These are phyloP conservation scores for Scutellaria minor DNA, from an alignment of 257 asterid genomes.

Conservation along the genomic window DNA sequence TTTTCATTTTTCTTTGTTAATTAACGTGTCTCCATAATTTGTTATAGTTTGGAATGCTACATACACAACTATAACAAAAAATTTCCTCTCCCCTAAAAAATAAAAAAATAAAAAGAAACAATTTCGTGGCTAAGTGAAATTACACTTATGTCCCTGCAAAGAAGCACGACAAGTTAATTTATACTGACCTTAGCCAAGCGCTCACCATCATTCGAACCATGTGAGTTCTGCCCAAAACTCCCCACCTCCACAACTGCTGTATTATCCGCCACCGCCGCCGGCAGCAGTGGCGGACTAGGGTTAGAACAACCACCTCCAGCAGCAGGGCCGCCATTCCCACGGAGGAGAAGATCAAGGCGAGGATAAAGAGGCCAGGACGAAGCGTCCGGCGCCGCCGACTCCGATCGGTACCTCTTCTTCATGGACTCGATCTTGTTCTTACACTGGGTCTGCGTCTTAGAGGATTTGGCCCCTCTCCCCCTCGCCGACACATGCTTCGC, in stretches of 20 bases:
- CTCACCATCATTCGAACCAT: slow-evolving; percentile 54
- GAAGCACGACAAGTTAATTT: background rate
- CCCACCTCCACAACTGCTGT: slow-evolving; percentile 36
- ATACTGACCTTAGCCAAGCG: slow-evolving; percentile 60
- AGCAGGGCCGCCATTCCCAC: slow-evolving; percentile 52
- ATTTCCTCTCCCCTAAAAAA: too few species aligned
- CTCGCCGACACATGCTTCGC: slow-evolving; percentile 70
- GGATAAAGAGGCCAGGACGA: slow-evolving; percentile 83
- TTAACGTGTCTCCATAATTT: too few species aligned
- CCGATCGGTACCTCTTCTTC: slow-evolving; percentile 92
- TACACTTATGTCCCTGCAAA: slow-evolving; percentile 18
- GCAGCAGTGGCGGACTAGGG: slow-evolving; percentile 26
- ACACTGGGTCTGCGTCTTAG: slow-evolving; percentile 86
- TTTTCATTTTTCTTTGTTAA: too few species aligned
- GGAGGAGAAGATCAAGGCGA: slow-evolving; percentile 76
- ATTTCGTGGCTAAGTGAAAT: background rate
- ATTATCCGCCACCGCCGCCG: slow-evolving; percentile 15
- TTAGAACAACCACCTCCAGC: slow-evolving; percentile 5
- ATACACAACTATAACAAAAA: too few species aligned
- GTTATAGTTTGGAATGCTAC: too few species aligned
- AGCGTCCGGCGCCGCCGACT: slow-evolving; percentile 64
- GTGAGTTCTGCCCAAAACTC: slow-evolving; percentile 47
- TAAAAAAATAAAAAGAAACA: background rate
- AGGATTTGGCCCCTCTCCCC: slow-evolving; percentile 44
- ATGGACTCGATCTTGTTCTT: slow-evolving; percentile 92